These are phyloP conservation scores for Backusella circina DNA, from an alignment of 192 early-diverging fungal genomes.

Conservation along the genomic window DNA sequence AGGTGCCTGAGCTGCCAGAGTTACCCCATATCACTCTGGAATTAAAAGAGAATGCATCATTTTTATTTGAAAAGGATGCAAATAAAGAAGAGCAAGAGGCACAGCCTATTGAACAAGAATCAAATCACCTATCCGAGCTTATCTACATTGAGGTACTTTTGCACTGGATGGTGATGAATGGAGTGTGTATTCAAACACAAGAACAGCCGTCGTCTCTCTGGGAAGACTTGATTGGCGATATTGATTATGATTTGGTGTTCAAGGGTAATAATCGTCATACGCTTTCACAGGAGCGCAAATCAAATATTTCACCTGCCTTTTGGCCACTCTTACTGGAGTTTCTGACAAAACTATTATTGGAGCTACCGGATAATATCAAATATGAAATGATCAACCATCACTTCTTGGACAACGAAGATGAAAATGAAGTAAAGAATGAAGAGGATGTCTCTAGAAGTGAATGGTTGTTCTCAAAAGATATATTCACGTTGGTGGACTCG, in stretches of 20 bases:
- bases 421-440: neutral
- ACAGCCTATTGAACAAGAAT: neutral
- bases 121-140: constrained; percentile 31
- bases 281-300: neutral
- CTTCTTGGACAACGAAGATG: constrained; percentile 11
- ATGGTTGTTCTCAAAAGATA: neutral
- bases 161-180: constrained; percentile 46
- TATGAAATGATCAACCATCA: constrained; percentile 22
- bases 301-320: constrained; percentile 11
- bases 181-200: constrained; percentile 10
- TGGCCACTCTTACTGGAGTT: constrained; percentile 23
- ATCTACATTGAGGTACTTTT: constrained; percentile 47
- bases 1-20: neutral
- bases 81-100: neutral
- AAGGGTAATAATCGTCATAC: neutral
- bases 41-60: neutral
- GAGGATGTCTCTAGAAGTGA: neutral
- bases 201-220: neutral
- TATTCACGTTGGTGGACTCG: neutral
- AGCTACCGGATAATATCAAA: constrained; percentile 13
- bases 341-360: constrained; percentile 11
- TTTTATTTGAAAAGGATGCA: constrained; percentile 2
- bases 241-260: neutral
- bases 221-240: constrained; percentile 20
- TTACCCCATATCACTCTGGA: neutral